Conservation (phyloP, 306 rosid genomes). For the Benincasa hispida region DNA sequence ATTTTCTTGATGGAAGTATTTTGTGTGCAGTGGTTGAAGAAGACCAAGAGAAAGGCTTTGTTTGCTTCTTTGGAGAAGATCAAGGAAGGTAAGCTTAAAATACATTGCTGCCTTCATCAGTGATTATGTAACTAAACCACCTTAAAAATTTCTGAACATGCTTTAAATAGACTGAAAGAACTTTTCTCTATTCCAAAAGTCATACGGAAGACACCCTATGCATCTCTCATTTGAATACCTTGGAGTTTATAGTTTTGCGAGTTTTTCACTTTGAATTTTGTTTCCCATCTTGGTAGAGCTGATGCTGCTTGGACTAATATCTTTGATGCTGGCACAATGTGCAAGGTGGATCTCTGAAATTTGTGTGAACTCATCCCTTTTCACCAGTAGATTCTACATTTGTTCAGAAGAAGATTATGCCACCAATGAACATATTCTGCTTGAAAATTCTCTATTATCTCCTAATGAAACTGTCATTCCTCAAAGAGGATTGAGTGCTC, state of each 20-base stretch:
- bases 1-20: conserved; percentile 1
- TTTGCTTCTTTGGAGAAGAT: conserved; percentile 81
- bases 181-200: not conserved
- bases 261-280: not conserved
- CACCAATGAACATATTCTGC: conserved; percentile 15
- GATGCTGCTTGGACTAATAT: conserved; percentile 94
- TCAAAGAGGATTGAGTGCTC: conserved; percentile 12
- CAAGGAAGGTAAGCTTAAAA: conserved; percentile 57
- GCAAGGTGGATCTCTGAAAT: conserved; percentile 89
- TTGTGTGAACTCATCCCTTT: conserved; percentile 72
- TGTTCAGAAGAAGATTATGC: conserved; percentile 55
- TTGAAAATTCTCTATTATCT: conserved; percentile 26
- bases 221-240: not conserved
- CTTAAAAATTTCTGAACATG: not conserved
- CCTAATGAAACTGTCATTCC: conserved; percentile 30
- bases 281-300: conserved; percentile 43
- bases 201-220: not conserved
- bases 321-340: conserved; percentile 80
- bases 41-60: conserved; percentile 78
- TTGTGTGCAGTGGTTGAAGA: conserved; percentile 67
- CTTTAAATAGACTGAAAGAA: not conserved
- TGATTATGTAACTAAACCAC: not conserved
- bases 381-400: conserved; percentile 52
- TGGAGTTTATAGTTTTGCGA: not conserved
- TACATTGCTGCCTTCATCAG: not conserved